Conservation (phyloP, 257 asterid genomes). For the Misopates orontium region DNA sequence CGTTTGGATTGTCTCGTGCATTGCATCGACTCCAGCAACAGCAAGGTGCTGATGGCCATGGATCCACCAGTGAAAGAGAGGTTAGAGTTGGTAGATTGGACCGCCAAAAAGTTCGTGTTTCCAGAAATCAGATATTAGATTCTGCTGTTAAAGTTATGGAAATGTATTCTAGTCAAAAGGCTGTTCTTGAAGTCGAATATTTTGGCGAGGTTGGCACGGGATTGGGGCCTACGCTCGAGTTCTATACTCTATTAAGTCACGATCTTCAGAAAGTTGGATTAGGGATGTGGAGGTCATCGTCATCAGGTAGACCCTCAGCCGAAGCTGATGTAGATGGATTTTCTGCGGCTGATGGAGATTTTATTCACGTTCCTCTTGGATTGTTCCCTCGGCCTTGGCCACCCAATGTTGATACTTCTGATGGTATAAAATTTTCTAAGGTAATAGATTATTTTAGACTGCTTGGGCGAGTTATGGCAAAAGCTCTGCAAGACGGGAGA, state of each 20-base stretch:
- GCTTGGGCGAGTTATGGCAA: slow-evolving; percentile 95
- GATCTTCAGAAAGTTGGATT: slow-evolving; percentile 86
- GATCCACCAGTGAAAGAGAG: slow-evolving; percentile 77
- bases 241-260: slow-evolving; percentile 90
- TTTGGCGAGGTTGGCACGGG: slow-evolving; percentile 99
- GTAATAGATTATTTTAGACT: slow-evolving; percentile 70
- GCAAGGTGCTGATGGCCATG: slow-evolving; percentile 93
- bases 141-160: slow-evolving; percentile 99
- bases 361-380: slow-evolving; percentile 80
- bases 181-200: slow-evolving; percentile 98
- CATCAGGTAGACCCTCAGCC: slow-evolving; percentile 43
- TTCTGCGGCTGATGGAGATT: slow-evolving; percentile 42
- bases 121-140: slow-evolving; percentile 85
- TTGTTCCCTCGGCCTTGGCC: slow-evolving; percentile 97
- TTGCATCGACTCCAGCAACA: slow-evolving; percentile 93
- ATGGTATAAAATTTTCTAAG: slow-evolving; percentile 64
- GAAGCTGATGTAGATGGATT: slow-evolving; percentile 46
- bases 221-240: slow-evolving; percentile 96
- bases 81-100: slow-evolving; percentile 83
- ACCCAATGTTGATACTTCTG: slow-evolving; percentile 59
- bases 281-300: slow-evolving; percentile 81
- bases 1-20: slow-evolving; percentile 96
- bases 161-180: slow-evolving; percentile 96
- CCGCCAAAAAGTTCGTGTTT: slow-evolving; percentile 98
- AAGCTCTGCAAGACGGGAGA: slow-evolving; percentile 98